These are phyloP conservation scores for thale cress (Arabidopsis thaliana) DNA, from an alignment of 345 rosid genomes.

Conservation along the genomic window TAIR10.1 NC_003071.7:18730501-18731000, in stretches of 20 bases:
- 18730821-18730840: slow-evolving; percentile 19
- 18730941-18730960: not conserved
- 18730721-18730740: too few species aligned
- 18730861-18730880: slow-evolving; percentile 1
- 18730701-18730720: not conserved
- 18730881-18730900: not conserved
- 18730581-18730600: not conserved
- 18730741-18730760: too few species aligned
- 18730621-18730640: not conserved
- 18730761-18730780: too few species aligned
- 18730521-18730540: too few species aligned
- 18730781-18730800: slow-evolving; percentile 24
- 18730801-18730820: slow-evolving; percentile 23
- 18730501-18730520: not conserved
- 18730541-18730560: too few species aligned
- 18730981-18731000: slow-evolving; percentile 37
- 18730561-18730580: too few species aligned
- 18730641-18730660: not conserved
- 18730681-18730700: not conserved
- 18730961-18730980: slow-evolving; percentile 11
- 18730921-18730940: not conserved
- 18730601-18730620: slow-evolving; percentile 14
- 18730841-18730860: not conserved
- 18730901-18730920: not conserved
- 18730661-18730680: slow-evolving; percentile 19